Conservation (phyloP, 768 basidiomycete genomes). For the Lactarius akahatsu region DNA sequence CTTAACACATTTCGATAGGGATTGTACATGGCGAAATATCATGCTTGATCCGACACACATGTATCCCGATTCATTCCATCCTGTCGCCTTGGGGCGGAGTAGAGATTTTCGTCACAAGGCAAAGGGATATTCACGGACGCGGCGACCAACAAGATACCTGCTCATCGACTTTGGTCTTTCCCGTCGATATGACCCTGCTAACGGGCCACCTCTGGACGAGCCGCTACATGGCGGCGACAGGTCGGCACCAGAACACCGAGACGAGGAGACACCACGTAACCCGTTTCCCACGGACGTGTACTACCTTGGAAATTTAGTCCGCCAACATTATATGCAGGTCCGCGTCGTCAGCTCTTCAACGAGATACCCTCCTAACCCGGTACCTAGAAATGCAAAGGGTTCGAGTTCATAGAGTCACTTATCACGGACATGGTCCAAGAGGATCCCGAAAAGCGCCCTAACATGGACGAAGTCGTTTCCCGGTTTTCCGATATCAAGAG, state of each 20-base stretch:
- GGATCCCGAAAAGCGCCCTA: slow-evolving; percentile 38
- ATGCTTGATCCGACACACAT: slow-evolving; percentile 23
- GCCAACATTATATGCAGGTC: slow-evolving; percentile 3
- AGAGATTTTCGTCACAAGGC: slow-evolving; percentile 13
- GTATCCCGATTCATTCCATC: slow-evolving; percentile 23
- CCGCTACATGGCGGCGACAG: slow-evolving; percentile 25
- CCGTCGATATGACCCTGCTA: slow-evolving; percentile 1
- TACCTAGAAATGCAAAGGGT: slow-evolving; percentile 2
- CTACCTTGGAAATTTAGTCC: slow-evolving; percentile 20
- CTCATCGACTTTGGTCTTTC: slow-evolving; percentile 25
- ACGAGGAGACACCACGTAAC: slow-evolving; percentile 7
- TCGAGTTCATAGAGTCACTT: slow-evolving; percentile 16
- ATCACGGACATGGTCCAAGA: slow-evolving; percentile 39
- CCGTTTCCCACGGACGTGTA: slow-evolving; percentile 26
- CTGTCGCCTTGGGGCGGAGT: slow-evolving; percentile 1
- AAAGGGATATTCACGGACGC: slow-evolving; percentile 9
- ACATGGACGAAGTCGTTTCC: slow-evolving; percentile 35
- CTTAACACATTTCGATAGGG: background rate
- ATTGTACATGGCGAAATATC: slow-evolving; percentile 7
- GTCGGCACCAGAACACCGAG: slow-evolving; percentile 22
- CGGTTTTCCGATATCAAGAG: slow-evolving; percentile 6
- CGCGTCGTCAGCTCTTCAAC: no score
- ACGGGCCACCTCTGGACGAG: slow-evolving; percentile 13
- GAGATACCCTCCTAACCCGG: background rate
- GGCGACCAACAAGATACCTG: slow-evolving; percentile 2